Base-by-base conservation (phyloP, 352 stramenopile species). In the Phytophthora citrophthora region DNA sequence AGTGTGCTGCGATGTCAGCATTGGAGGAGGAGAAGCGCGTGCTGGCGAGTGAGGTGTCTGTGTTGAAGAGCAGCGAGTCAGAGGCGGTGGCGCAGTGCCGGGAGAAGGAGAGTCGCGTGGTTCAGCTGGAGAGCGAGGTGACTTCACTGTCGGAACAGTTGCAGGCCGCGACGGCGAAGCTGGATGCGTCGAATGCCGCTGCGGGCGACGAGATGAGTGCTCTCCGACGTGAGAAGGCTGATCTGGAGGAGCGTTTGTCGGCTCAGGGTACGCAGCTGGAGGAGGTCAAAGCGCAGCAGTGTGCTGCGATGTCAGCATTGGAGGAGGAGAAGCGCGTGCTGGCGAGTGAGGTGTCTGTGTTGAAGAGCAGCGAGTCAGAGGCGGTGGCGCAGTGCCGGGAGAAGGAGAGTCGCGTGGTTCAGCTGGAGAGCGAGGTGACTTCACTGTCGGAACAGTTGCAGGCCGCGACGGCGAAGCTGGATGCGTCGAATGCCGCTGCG, bases 321-420 rank as follows among this genome's bases (percentile, higher is more conserved):
- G 54, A 63, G 44, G 45, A 68, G 38, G 53, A 72, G 58, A 76
- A 66, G 54, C 20, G 52, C 54, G 31, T 48, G 46, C 27, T 76
- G 58, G 49, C 27, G 50, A 70, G 40, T n/a, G 61, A 73, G 41
- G 57, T 76, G 31, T 64, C 38, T 47, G 20, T 11, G 34, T 8
- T 70, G 44, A 63, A 71, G 54, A 64, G 54, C 31, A 53, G 55
- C 24, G 45, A 63, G 31, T 59, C 38, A 38, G 38, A 60, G 9
- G 40, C 41, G 16, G 10, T 68, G 36, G 55, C 55, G n/a, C 52
- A 53, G 29, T 59, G 52, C 53, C 54, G 9, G 12, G 61, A 64
- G 36, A 65, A 66, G 29, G 41, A 54, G 4, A 24, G 43, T 12
- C 39, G 29, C 43, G 20, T 70, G 12, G 29, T 16, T 32, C 18